These are phyloP conservation scores for Guyanaporus albipodus DNA, from an alignment of 768 basidiomycete genomes.

Conservation along the genomic window DNA sequence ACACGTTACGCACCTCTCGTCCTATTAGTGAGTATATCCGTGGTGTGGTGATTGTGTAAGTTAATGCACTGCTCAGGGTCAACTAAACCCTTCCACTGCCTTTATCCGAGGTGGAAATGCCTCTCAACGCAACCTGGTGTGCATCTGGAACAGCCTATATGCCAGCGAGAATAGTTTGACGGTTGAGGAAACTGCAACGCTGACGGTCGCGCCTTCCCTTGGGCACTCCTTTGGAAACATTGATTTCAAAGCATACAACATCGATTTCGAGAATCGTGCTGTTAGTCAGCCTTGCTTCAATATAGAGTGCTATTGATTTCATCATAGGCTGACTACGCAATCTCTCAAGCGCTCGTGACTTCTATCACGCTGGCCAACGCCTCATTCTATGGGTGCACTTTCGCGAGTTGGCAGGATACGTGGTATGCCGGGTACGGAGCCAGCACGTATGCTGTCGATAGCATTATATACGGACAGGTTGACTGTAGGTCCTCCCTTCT, in stretches of 20 bases:
- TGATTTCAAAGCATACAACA: constrained; percentile 64
- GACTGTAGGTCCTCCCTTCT: constrained; percentile 45
- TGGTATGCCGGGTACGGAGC: constrained; percentile 60
- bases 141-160: constrained; percentile 48
- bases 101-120: constrained; percentile 41
- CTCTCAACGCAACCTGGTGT: constrained; percentile 46
- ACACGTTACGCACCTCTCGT: constrained; percentile 52
- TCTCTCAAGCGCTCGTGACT: constrained; percentile 59
- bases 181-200: constrained; percentile 56
- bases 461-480: constrained; percentile 58
- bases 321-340: constrained; percentile 49
- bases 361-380: constrained; percentile 64
- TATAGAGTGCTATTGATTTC: not conserved
- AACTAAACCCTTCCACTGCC: constrained; percentile 39
- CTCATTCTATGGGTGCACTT: constrained; percentile 40
- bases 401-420: constrained; percentile 32
- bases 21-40: constrained; percentile 41
- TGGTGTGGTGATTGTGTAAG: not conserved
- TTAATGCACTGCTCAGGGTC: constrained; percentile 37
- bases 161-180: constrained; percentile 38
- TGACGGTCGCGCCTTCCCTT: constrained; percentile 52
- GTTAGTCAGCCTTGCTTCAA: constrained; percentile 32
- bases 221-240: constrained; percentile 47
- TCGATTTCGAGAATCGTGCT: constrained; percentile 65
- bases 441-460: constrained; percentile 58